These are phyloP conservation scores for Rhododendron kiyosumense DNA, from an alignment of 148 eudicot species.

Conservation along the genomic window DNA sequence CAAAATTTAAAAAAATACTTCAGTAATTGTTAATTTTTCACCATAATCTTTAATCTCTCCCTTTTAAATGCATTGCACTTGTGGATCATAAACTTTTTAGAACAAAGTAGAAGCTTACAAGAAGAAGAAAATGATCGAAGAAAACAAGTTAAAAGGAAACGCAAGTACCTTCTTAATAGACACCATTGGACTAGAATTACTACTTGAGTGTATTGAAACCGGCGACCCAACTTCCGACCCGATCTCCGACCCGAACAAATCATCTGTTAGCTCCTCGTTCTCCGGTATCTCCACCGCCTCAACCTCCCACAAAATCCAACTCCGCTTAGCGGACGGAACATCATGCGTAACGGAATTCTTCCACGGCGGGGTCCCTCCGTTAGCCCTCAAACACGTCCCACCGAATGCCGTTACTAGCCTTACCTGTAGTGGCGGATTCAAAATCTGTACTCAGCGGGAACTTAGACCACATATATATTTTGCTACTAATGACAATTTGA, in stretches of 20 bases:
- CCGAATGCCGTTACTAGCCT: slow-evolving; percentile 29
- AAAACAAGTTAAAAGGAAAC: neutral
- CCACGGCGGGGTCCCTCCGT: slow-evolving; percentile 86
- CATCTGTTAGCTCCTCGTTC: slow-evolving; percentile 36
- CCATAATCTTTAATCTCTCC: too few species aligned
- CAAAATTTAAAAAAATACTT: too few species aligned
- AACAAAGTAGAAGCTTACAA: neutral
- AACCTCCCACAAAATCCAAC: slow-evolving; percentile 64
- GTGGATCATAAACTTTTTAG: neutral
- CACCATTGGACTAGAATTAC: slow-evolving; percentile 25
- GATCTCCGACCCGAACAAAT: slow-evolving; percentile 19
- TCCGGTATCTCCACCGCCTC: slow-evolving; percentile 47
- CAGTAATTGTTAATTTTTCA: too few species aligned
- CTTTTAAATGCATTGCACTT: too few species aligned
- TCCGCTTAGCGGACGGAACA: slow-evolving; percentile 26
- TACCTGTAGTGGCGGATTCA: neutral
- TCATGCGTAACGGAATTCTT: slow-evolving; percentile 73
- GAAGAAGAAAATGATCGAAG: neutral
- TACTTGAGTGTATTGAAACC: slow-evolving; percentile 15
- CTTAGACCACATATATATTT: too few species aligned
- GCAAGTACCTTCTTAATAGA: slow-evolving; percentile 37
- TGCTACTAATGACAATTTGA: too few species aligned
- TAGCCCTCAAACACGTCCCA: slow-evolving; percentile 57
- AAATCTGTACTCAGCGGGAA: neutral
- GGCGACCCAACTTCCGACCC: slow-evolving; percentile 33